Percentiles rank a stretch among this genome's conserved stretches.
phyloP scores from a whole-genome alignment of 2,329 filamentous ascomycete species.

The Pseudogymnoascus sp. region DNA sequence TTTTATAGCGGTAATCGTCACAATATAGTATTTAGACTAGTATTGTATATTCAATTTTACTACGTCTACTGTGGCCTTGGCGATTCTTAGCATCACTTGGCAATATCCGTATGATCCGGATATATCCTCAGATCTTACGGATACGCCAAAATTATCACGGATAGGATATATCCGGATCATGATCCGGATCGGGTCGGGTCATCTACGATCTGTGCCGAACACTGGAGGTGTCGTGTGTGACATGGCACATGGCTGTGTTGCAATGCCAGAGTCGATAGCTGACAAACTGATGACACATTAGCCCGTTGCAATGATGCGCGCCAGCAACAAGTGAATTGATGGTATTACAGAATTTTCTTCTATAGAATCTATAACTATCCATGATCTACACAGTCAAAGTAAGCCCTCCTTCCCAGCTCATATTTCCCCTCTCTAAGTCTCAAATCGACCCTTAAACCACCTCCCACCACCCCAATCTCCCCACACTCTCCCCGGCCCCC shows the following conservation, averaged over 20 bases:
- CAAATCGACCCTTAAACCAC: slow-evolving; percentile 34
- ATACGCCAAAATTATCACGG: too few relatives aligned
- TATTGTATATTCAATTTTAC: too few relatives aligned
- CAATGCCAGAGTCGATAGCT: not conserved
- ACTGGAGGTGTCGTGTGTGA: not conserved
- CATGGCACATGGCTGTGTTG: not conserved
- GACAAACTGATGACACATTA: not conserved
- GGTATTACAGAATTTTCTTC: not conserved
- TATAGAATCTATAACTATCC: not conserved
- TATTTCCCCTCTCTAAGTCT: not conserved
- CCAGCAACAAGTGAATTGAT: not conserved
- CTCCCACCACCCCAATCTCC: slow-evolving; percentile 74
- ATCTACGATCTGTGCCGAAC: too few relatives aligned
- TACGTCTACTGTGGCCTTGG: too few relatives aligned
- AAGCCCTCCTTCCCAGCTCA: not conserved
- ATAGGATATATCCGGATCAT: too few relatives aligned
- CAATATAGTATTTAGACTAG: too few relatives aligned
- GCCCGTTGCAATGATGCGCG: not conserved
- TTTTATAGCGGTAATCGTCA: too few relatives aligned
- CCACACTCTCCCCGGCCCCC: slow-evolving; percentile 69
- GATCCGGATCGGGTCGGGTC: too few relatives aligned
- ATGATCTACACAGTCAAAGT: not conserved
- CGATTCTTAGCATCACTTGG: too few relatives aligned
- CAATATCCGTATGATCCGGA: too few relatives aligned
- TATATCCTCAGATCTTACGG: too few relatives aligned